phyloP scores from a whole-genome alignment of 495 filamentous ascomycete species.

The Filosporella fistucella region DNA sequence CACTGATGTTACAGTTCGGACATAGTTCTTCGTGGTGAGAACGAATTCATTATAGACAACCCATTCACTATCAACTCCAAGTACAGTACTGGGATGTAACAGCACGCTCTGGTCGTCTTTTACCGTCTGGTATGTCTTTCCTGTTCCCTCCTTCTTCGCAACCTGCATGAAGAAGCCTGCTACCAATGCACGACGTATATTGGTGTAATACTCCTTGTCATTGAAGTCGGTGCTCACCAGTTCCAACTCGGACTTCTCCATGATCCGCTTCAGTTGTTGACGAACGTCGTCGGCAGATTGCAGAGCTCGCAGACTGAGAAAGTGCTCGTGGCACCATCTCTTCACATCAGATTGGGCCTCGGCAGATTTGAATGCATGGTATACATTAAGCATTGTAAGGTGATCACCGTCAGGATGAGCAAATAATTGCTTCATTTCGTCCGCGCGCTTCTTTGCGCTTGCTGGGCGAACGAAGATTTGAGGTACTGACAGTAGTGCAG shows the following conservation, averaged over 20 bases:
- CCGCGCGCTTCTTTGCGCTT: constrained; percentile 79
- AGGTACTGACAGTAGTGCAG: constrained; percentile 88
- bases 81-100: constrained; percentile 85
- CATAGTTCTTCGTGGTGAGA: constrained; percentile 92
- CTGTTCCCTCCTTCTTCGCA: constrained; percentile 74
- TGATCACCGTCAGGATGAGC: constrained; percentile 93
- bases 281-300: constrained; percentile 93
- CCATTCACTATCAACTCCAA: constrained; percentile 88
- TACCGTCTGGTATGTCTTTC: constrained; percentile 87
- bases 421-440: constrained; percentile 95
- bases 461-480: constrained; percentile 90
- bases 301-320: constrained; percentile 83
- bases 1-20: constrained; percentile 62
- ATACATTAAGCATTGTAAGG: constrained; percentile 93
- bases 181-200: constrained; percentile 91
- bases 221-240: constrained; percentile 85
- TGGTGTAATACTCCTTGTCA: constrained; percentile 96
- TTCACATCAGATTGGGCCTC: constrained; percentile 69
- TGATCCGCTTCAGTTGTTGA: constrained; percentile 84
- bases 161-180: constrained; percentile 99
- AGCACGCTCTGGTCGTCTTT: constrained; percentile 91
- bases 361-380: constrained; percentile 87
- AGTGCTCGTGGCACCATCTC: constrained; percentile 97
- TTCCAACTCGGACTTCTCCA: constrained; percentile 85
- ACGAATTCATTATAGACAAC: constrained; percentile 99